Conservation (phyloP, 1,139 yeast species). For the Taphrina flavorubra region DNA sequence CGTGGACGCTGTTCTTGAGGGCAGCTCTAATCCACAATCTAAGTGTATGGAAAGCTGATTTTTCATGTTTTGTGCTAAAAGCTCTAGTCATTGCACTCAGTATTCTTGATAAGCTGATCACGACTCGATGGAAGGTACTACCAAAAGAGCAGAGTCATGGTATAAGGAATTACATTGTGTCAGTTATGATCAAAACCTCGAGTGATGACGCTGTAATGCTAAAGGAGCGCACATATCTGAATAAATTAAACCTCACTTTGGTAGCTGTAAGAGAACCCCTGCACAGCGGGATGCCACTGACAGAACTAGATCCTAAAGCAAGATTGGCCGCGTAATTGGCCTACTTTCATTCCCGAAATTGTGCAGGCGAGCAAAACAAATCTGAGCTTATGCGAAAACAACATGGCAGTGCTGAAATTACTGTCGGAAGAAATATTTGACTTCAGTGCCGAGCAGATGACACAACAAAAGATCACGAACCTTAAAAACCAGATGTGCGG, state of each 20-base stretch:
- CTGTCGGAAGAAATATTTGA: slow-evolving; percentile 96
- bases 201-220: slow-evolving; percentile 80
- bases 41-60: slow-evolving; percentile 61
- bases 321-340: slow-evolving; percentile 99
- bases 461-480: slow-evolving; percentile 88
- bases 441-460: slow-evolving; percentile 90
- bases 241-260: slow-evolving; percentile 89
- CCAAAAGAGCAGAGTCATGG: slow-evolving; percentile 83
- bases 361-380: slow-evolving; percentile 83
- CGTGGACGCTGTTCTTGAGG: slow-evolving; percentile 85
- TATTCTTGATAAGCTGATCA: slow-evolving; percentile 84
- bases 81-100: slow-evolving; percentile 72
- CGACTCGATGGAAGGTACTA: slow-evolving; percentile 89
- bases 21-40: slow-evolving; percentile 78
- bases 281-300: background rate
- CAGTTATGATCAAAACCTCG: slow-evolving; percentile 90
- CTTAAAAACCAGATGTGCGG: slow-evolving; percentile 83
- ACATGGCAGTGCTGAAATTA: slow-evolving; percentile 87
- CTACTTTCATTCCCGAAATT: slow-evolving; percentile 91
- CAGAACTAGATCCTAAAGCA: slow-evolving; percentile 77
- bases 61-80: background rate
- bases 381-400: slow-evolving; percentile 93
- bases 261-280: slow-evolving; percentile 55
- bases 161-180: slow-evolving; percentile 87
- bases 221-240: slow-evolving; percentile 79